A percentile compares a stretch with the other conserved stretches of the same genome.
phyloP scores from a whole-genome alignment of 2,329 filamentous ascomycete species.

The Colletotrichum viniferum region DNA sequence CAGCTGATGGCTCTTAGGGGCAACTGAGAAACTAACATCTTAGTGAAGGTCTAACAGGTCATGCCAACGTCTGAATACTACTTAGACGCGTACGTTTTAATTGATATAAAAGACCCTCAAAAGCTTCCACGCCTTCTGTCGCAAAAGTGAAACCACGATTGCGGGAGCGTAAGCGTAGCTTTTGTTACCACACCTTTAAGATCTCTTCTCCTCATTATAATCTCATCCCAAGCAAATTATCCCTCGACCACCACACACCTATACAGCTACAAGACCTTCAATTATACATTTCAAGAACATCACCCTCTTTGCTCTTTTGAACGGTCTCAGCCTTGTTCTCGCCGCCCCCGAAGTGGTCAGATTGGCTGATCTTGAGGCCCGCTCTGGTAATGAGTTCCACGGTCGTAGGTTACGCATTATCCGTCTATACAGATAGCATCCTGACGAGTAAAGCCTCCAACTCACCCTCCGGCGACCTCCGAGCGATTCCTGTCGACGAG shows the following conservation, averaged over 20 bases:
- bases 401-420: not conserved
- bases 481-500: not conserved
- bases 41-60: not conserved
- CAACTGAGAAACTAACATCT: not conserved
- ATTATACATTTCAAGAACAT: not conserved
- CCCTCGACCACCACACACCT: not conserved
- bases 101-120: not conserved
- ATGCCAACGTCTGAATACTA: not conserved
- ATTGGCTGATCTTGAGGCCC: not conserved
- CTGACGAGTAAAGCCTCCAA: not conserved
- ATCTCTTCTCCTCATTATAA: not conserved
- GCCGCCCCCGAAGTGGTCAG: not conserved
- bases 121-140: not conserved
- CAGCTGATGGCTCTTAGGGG: not conserved
- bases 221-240: not conserved
- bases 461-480: not conserved
- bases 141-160: too few species aligned
- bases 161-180: too few species aligned
- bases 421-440: not conserved
- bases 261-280: not conserved
- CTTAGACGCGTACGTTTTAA: accelerated
- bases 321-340: not conserved
- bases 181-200: too few species aligned
- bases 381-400: not conserved
- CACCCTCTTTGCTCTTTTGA: not conserved